Percentiles rank a stretch among this genome's conserved stretches.
These are phyloP conservation scores for Globisporangium paddicum DNA, from an alignment of 352 stramenopile genomes.

Conservation along the genomic window DNA sequence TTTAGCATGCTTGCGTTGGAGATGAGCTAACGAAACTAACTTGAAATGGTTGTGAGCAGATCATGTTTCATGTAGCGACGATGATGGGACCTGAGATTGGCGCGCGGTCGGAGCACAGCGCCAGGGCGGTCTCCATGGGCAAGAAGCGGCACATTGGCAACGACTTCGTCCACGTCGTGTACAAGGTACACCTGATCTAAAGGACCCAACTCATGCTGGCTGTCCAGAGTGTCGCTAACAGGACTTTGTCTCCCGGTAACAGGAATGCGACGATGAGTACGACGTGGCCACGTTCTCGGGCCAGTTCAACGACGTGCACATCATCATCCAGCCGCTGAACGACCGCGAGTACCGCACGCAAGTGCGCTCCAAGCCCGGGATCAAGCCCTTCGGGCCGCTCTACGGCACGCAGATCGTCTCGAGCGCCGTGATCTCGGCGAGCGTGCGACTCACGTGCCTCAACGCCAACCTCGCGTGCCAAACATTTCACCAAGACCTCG, in stretches of 20 bases:
- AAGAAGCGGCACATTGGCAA: constrained; percentile 90
- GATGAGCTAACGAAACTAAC: background rate
- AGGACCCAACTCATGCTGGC: background rate
- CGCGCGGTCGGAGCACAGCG: background rate
- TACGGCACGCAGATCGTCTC: constrained; percentile 71
- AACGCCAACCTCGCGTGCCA: constrained; percentile 85
- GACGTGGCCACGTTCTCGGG: constrained; percentile 69
- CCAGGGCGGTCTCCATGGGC: constrained; percentile 33
- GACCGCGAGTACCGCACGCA: constrained; percentile 67
- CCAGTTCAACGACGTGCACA: constrained; percentile 87
- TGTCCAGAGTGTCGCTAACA: background rate
- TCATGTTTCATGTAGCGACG: constrained; percentile 84
- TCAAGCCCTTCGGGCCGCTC: constrained; percentile 72
- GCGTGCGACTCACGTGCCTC: constrained; percentile 68
- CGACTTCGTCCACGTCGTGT: constrained; percentile 86
- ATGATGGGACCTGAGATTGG: constrained; percentile 64
- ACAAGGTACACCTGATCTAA: constrained; percentile 40
- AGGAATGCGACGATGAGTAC: constrained; percentile 79
- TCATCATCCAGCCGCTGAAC: constrained; percentile 80
- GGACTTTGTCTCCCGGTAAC: background rate
- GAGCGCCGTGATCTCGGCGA: constrained; percentile 51
- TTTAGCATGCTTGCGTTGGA: background rate
- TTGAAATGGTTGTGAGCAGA: constrained; percentile 27
- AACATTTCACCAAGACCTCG: constrained; percentile 76
- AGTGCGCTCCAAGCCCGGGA: constrained; percentile 66